Conservation (phyloP, 371 early-diverging fungal species). For the Cokeromyces recurvatus region DNA sequence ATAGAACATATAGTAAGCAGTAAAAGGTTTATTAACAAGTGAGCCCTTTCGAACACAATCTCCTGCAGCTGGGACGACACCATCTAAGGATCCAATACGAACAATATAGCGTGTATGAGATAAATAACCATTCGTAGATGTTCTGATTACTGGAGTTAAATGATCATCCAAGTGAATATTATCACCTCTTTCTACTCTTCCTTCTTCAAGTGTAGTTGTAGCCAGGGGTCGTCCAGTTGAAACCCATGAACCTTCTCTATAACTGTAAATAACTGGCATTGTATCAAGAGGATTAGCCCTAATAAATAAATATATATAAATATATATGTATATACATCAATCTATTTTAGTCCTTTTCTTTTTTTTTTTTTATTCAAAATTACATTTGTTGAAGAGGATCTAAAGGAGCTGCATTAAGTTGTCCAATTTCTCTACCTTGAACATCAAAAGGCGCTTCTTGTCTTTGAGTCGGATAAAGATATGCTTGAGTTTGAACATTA, state of each 20-base stretch:
- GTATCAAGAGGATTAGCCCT: slow-evolving; percentile 31
- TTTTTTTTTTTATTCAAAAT: too few species aligned
- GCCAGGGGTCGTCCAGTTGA: slow-evolving; percentile 26
- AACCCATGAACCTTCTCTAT: slow-evolving; percentile 39
- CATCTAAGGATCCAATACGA: slow-evolving; percentile 28
- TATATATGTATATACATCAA: too few species aligned
- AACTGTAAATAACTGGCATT: slow-evolving; percentile 30
- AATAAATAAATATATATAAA: neutral
- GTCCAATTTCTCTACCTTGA: slow-evolving; percentile 29
- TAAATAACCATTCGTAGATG: slow-evolving; percentile 32
- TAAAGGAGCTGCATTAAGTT: slow-evolving; percentile 27
- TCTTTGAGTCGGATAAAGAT: slow-evolving; percentile 29
- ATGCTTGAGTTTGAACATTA: slow-evolving; percentile 37
- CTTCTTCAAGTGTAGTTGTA: slow-evolving; percentile 33
- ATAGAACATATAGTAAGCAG: slow-evolving; percentile 36
- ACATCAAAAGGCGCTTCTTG: slow-evolving; percentile 27
- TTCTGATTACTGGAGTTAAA: slow-evolving; percentile 14
- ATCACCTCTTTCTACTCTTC: slow-evolving; percentile 29
- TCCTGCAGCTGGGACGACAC: slow-evolving; percentile 24
- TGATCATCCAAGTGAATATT: slow-evolving; percentile 34
- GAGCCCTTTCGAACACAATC: slow-evolving; percentile 31
- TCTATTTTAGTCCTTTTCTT: too few species aligned
- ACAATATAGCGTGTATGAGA: slow-evolving; percentile 37
- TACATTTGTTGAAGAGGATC: slow-evolving; percentile 24
- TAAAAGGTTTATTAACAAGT: slow-evolving; percentile 32